phyloP scores from a whole-genome alignment of 75 land plant genomes.

The Picea sitchensis region DNA sequence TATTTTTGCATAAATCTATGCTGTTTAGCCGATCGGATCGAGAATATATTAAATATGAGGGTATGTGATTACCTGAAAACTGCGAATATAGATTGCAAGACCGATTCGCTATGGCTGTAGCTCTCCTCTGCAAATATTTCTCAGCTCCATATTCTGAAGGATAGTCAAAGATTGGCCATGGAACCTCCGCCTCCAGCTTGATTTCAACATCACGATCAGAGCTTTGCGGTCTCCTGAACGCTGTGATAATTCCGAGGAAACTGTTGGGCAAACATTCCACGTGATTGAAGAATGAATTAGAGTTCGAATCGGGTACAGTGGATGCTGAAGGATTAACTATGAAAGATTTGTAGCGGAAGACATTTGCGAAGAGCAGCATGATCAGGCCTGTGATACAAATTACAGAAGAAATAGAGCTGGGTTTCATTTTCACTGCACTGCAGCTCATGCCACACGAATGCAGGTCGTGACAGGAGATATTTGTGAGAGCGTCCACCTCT shows the following conservation, averaged over 20 bases:
- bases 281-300: too few species aligned
- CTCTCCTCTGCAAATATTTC: not conserved
- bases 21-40: too few species aligned
- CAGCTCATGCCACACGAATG: too few species aligned
- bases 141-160: constrained; percentile 3
- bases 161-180: not conserved
- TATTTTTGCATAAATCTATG: too few species aligned
- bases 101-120: not conserved
- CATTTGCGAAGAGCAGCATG: not conserved
- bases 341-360: too few species aligned
- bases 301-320: not conserved
- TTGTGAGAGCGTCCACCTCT: too few species aligned
- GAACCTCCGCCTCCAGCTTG: not conserved
- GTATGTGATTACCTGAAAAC: not conserved
- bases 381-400: not conserved
- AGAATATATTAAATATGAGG: not conserved
- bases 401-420: not conserved
- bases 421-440: not conserved
- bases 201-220: not conserved
- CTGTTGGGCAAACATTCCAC: not conserved
- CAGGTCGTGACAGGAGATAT: too few species aligned
- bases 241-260: not conserved
- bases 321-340: too few species aligned
- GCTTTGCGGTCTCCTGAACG: not conserved
- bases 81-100: not conserved